Evolutionary conservation across 1,139 yeast species (phyloP).

Genomic region (Candida sanyaensis): DNA sequence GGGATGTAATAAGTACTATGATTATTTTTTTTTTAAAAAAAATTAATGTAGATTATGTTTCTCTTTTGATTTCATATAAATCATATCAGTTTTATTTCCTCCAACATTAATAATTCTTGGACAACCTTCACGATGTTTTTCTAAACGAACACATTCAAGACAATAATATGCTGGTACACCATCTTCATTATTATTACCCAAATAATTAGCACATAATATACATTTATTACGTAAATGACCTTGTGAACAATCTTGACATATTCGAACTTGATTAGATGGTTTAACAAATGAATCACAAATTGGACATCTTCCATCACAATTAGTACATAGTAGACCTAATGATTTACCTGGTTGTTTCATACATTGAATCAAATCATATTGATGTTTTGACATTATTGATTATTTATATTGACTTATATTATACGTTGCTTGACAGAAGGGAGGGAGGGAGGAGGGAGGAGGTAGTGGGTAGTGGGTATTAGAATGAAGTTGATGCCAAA

Average conservation of each 20-base stretch:
- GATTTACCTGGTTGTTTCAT: conserved; percentile 81
- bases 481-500: not conserved
- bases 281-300: conserved; percentile 85
- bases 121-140: conserved; percentile 90
- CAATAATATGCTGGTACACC: conserved; percentile 79
- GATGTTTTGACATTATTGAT: conserved; percentile 92
- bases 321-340: conserved; percentile 72
- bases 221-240: conserved; percentile 69
- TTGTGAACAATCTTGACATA: conserved; percentile 85
- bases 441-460: too few species aligned
- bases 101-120: conserved; percentile 85
- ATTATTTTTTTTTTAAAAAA: too few species aligned
- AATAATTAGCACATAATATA: conserved; percentile 65
- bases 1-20: too few species aligned
- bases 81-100: conserved; percentile 66
- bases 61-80: conserved; percentile 50
- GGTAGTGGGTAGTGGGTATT: not conserved
- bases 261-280: conserved; percentile 67
- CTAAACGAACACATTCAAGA: conserved; percentile 78
- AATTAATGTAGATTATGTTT: conserved; percentile 6
- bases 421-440: too few species aligned
- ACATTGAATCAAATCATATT: conserved; percentile 83
- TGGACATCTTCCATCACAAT: conserved; percentile 93
- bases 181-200: conserved; percentile 43
- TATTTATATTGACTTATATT: too few species aligned